Conservation (phyloP, 441 rosid species). For the Pelargonium myrrhifolium region DNA sequence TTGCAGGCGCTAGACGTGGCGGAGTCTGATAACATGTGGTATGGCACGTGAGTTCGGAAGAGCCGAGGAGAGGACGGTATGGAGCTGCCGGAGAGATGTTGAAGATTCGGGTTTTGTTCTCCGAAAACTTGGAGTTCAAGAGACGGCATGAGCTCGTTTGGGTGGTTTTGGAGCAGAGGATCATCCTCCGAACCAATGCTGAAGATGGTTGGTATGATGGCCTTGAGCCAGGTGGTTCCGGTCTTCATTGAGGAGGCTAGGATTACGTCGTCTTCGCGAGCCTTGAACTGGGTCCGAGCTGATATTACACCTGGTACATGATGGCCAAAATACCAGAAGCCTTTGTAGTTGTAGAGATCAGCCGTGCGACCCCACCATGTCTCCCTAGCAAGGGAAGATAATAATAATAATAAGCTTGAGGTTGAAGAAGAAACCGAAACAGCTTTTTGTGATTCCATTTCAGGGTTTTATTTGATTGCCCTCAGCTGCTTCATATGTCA, state of each 20-base stretch:
- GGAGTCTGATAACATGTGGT: slow-evolving; percentile 22
- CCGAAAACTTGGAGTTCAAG: slow-evolving; percentile 25
- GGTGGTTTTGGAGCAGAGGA: slow-evolving; percentile 20
- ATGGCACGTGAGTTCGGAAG: slow-evolving; percentile 34
- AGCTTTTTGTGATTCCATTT: too few species aligned
- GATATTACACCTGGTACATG: not conserved
- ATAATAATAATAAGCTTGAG: too few species aligned
- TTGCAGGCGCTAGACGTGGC: slow-evolving; percentile 27
- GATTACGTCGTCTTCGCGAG: slow-evolving; percentile 15
- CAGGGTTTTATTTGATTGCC: too few species aligned
- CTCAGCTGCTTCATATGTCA: too few species aligned
- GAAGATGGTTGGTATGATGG: slow-evolving; percentile 22
- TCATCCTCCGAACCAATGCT: not conserved
- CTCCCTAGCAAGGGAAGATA: slow-evolving; percentile 7
- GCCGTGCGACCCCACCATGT: not conserved
- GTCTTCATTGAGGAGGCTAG: slow-evolving; percentile 24
- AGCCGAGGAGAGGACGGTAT: slow-evolving; percentile 26
- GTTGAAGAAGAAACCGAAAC: too few species aligned
- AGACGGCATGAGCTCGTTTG: slow-evolving; percentile 26
- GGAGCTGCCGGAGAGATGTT: slow-evolving; percentile 17
- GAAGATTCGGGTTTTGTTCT: slow-evolving; percentile 19
- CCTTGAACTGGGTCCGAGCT: slow-evolving; percentile 7
- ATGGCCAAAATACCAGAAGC: slow-evolving; percentile 12
- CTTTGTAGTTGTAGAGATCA: slow-evolving; percentile 10
- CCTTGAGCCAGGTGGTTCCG: slow-evolving; percentile 27